These are phyloP conservation scores for Cunninghamia lanceolata DNA, from an alignment of 75 land plant species.

Conservation along the genomic window DNA sequence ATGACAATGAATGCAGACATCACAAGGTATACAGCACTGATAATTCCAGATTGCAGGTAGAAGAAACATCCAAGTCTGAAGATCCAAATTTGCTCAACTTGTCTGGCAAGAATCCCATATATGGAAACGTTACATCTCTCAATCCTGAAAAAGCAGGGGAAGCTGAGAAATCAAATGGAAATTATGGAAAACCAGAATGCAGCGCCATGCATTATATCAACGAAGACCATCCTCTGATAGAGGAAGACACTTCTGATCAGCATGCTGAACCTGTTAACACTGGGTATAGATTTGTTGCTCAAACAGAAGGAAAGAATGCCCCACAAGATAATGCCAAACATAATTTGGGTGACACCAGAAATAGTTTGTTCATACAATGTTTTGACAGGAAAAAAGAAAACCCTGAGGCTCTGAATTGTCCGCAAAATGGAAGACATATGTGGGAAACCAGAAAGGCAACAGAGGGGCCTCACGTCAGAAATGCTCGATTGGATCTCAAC, in stretches of 20 bases:
- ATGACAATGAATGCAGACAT: neutral
- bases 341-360: neutral
- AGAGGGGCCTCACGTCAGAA: neutral
- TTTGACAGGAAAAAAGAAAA: neutral
- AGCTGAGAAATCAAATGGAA: neutral
- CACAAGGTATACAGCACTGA: neutral
- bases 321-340: neutral
- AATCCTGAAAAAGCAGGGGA: neutral
- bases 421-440: neutral
- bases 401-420: neutral
- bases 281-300: neutral
- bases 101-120: neutral
- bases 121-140: neutral
- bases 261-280: neutral
- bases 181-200: neutral
- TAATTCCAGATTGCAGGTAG: neutral
- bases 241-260: neutral
- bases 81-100: neutral
- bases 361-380: neutral
- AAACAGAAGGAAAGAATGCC: neutral
- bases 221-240: neutral
- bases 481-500: constrained; percentile 6
- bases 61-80: neutral
- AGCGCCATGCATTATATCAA: neutral
- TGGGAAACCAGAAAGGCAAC: neutral